A percentile compares a stretch with the other conserved stretches of the same genome.
These are phyloP conservation scores for Exophiala viscosa DNA, from an alignment of 2,329 filamentous ascomycete genomes.

Conservation along the genomic window DNA sequence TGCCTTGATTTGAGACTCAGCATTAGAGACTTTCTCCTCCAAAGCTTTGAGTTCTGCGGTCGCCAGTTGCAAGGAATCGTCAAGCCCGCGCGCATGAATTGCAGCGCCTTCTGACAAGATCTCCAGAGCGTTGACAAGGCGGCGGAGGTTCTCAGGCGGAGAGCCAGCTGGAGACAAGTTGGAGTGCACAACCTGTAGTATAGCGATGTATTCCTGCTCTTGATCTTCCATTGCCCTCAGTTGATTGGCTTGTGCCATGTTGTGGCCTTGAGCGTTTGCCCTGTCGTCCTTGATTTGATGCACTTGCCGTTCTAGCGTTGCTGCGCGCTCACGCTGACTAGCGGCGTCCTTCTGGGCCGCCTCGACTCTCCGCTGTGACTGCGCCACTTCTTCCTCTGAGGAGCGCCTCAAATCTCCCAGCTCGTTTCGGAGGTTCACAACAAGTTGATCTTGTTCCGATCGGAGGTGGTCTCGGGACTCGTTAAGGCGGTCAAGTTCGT, in stretches of 20 bases:
- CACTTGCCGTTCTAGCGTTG: conserved; percentile 57
- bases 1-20: conserved; percentile 57
- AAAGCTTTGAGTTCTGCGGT: conserved; percentile 62
- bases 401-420: conserved; percentile 48
- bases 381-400: conserved; percentile 41
- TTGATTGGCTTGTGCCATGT: conserved; percentile 50
- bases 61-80: conserved; percentile 58
- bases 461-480: conserved; percentile 82
- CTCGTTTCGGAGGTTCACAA: conserved; percentile 67
- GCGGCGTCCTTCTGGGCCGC: conserved; percentile 61
- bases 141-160: conserved; percentile 54
- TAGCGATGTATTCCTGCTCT: conserved; percentile 50
- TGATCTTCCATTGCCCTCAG: conserved; percentile 51
- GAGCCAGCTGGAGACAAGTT: conserved; percentile 55
- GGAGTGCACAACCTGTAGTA: conserved; percentile 57
- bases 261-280: conserved; percentile 34
- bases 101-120: conserved; percentile 57
- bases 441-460: conserved; percentile 63
- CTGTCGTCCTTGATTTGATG: conserved; percentile 53
- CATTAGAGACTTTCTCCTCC: conserved; percentile 51
- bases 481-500: conserved; percentile 80
- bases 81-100: conserved; percentile 57
- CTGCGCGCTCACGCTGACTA: conserved; percentile 57
- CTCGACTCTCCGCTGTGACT: conserved; percentile 47
- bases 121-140: conserved; percentile 59